A percentile compares a stretch with the other conserved stretches of the same genome.
Conservation (phyloP, 2,329 filamentous ascomycete species). For the Exophiala sideris region DNA sequence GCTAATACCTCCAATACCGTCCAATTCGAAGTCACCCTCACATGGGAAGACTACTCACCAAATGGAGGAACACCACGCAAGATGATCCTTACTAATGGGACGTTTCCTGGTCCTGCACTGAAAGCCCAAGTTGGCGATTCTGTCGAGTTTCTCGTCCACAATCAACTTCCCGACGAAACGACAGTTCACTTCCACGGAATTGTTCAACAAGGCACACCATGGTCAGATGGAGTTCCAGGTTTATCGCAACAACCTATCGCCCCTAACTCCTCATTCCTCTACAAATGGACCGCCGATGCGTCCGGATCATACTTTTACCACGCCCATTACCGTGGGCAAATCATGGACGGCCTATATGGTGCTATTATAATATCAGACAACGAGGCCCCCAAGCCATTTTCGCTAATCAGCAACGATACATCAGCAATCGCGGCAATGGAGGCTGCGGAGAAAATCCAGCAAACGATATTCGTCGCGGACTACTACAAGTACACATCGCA, state of each 20-base stretch:
- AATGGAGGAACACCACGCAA: conserved; percentile 46
- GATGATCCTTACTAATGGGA: conserved; percentile 68
- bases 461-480: conserved; percentile 55
- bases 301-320: conserved; percentile 65
- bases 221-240: conserved; percentile 69
- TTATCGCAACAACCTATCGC: conserved; percentile 67
- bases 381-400: conserved; percentile 47
- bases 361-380: conserved; percentile 57
- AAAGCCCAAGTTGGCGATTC: conserved; percentile 71
- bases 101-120: conserved; percentile 71
- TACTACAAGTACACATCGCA: conserved; percentile 55
- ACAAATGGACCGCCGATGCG: conserved; percentile 52
- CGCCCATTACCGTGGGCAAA: conserved; percentile 61
- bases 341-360: conserved; percentile 66
- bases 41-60: conserved; percentile 35
- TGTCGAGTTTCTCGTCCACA: conserved; percentile 66
- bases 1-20: conserved; percentile 15
- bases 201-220: conserved; percentile 70
- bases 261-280: conserved; percentile 61
- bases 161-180: conserved; percentile 61
- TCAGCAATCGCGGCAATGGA: conserved; percentile 47
- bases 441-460: conserved; percentile 47
- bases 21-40: conserved; percentile 34
- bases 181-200: conserved; percentile 77
- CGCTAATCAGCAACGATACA: conserved; percentile 45